phyloP scores from a whole-genome alignment of 495 filamentous ascomycete species.

The Podospora pseudoanserina region DNA sequence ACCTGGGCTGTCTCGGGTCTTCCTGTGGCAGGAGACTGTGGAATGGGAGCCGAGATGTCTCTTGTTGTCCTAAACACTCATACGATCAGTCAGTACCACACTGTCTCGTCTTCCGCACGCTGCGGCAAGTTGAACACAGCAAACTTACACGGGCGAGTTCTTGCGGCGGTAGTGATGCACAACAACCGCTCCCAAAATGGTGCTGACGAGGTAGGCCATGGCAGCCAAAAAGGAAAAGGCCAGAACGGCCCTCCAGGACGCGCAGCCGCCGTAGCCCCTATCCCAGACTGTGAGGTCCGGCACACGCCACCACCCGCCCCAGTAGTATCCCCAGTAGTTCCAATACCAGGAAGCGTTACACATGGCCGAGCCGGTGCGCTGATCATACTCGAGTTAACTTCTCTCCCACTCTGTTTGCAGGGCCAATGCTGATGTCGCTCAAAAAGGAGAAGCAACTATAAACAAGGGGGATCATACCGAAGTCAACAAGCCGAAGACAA shows the following conservation, averaged over 20 bases:
- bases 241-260: conserved; percentile 19
- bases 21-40: neutral
- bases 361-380: conserved; percentile 19
- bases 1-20: conserved; percentile 6
- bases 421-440: too few relatives aligned
- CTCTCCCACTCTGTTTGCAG: neutral
- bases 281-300: neutral
- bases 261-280: conserved; percentile 13
- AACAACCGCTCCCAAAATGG: conserved; percentile 20
- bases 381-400: neutral
- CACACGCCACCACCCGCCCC: conserved; percentile 22
- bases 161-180: conserved; percentile 7
- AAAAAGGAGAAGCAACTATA: too few relatives aligned
- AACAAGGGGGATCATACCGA: conserved; percentile 15
- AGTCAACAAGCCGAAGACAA: conserved; percentile 24
- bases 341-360: conserved; percentile 24
- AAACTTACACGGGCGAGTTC: conserved; percentile 9
- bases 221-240: conserved; percentile 27
- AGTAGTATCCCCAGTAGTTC: conserved; percentile 29
- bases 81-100: neutral
- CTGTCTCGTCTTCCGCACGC: neutral
- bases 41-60: conserved; percentile 7
- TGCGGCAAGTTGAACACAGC: neutral
- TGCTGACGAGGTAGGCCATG: conserved; percentile 20
- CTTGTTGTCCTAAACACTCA: neutral